Evolutionary conservation across 2,329 filamentous ascomycete genomes (phyloP), one percentile per base, ranked within the genome.

Genomic region (Aureobasidium sp.): DNA sequence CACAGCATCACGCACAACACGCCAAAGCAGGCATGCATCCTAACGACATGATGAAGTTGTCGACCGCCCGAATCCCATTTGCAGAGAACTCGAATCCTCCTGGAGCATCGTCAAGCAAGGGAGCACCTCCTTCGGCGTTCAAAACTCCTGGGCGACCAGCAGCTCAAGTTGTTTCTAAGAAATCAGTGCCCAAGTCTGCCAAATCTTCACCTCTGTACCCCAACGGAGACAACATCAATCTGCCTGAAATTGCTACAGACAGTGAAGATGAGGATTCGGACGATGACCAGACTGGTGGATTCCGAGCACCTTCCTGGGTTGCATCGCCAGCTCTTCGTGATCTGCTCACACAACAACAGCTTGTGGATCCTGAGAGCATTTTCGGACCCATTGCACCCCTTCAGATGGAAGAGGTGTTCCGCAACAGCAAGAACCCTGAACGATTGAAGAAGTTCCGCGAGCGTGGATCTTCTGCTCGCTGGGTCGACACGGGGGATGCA

Each of bases 401-500:
- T 66, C 90, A 91, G 70, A 94, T 99, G 87, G 95, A 99, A 70
- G 92, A 97, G 72, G 91, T 97, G 36, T 99, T 99, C 76, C 88
- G 83, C 75, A 71, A 67, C 41, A 90, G 91, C 73, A 92, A 89
- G 74, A 91, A 91, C 73, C 57, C 57, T 1, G 91, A 93, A 61
- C 80, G 88, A 66, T 86, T 89, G 73, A 89, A 90, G 78, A 90
- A 91, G 71, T 97, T 97, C 81, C 85, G 95, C 21, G 87, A 90
- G 57, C 84, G 94, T 61, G 97, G 93, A 5, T 96, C 90, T 68
- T 96, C 91, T 75, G 95, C 95, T 39, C 95, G 96, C 76, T 99
- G 94, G 94, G 84, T 70, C 83, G 90, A 60, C 80, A 87, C 64
- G 30, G 72, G 72, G 3, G 95, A 99, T 73, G 80, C 82, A 48